These are phyloP conservation scores for Saprolegnia diclina DNA, from an alignment of 352 stramenopile species.

Conservation along the genomic window DNA sequence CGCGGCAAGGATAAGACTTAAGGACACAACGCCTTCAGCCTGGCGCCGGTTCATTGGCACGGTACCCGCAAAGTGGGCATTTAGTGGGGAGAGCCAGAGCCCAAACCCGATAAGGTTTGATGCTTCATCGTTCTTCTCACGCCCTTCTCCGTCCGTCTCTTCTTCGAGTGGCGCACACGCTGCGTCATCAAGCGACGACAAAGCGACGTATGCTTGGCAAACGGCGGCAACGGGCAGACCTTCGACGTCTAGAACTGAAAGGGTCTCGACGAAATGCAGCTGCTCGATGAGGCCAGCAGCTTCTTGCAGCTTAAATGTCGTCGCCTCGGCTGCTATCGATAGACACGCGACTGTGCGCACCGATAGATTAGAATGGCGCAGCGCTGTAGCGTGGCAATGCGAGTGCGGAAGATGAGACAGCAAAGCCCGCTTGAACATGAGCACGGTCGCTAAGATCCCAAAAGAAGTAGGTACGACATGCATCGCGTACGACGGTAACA, in stretches of 20 bases:
- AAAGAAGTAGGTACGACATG: no score
- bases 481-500: no score
- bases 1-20: background rate
- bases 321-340: background rate
- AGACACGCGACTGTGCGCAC: background rate
- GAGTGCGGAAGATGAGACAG: background rate
- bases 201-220: background rate
- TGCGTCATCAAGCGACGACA: background rate
- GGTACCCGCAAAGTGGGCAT: background rate
- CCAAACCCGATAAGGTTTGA: background rate
- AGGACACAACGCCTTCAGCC: background rate
- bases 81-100: background rate
- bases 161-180: background rate
- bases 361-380: background rate
- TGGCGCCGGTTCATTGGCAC: background rate
- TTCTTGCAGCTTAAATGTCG: background rate
- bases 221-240: background rate
- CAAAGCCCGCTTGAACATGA: background rate
- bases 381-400: background rate
- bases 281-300: background rate
- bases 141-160: background rate
- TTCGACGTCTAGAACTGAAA: background rate
- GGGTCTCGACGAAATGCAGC: background rate
- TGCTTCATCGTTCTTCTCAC: no score
- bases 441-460: no score